phyloP scores from a whole-genome alignment of 2,329 filamentous ascomycete species.

The Penicillium italicum region DNA sequence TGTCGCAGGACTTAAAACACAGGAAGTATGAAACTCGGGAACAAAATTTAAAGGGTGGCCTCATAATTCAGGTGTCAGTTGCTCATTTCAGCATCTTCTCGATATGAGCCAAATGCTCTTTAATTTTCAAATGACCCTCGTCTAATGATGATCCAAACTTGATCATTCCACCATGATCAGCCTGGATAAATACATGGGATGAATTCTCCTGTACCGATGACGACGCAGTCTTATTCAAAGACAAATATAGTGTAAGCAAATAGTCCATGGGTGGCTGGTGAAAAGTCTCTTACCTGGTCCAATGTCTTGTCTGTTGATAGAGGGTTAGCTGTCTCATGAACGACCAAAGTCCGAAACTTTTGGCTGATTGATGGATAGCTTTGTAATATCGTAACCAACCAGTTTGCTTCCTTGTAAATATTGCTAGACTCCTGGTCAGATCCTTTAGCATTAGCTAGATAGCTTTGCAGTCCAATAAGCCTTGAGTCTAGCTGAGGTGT shows the following conservation, averaged over 20 bases:
- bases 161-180: constrained; percentile 26
- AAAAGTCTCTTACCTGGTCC: constrained; percentile 1
- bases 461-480: constrained; percentile 30
- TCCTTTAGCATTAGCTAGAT: constrained; percentile 30
- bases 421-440: constrained; percentile 21
- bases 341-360: constrained; percentile 4
- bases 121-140: constrained; percentile 11
- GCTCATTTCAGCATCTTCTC: neutral
- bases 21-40: no score
- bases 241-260: neutral
- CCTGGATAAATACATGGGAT: constrained; percentile 25
- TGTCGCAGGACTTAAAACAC: no score
- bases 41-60: neutral
- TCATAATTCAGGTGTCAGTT: neutral
- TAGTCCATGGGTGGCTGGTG: neutral
- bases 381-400: constrained; percentile 9
- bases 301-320: neutral
- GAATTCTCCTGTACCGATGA: neutral
- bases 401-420: constrained; percentile 14
- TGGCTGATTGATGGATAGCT: constrained; percentile 3
- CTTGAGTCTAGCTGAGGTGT: constrained; percentile 37
- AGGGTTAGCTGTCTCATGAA: neutral
- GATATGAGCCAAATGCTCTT: constrained; percentile 1
- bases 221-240: neutral
- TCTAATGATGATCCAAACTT: constrained; percentile 19